A percentile compares a stretch with the other conserved stretches of the same genome.
These are phyloP conservation scores for Phaseolus lunatus DNA, from an alignment of 306 rosid species.

Conservation along the genomic window DNA sequence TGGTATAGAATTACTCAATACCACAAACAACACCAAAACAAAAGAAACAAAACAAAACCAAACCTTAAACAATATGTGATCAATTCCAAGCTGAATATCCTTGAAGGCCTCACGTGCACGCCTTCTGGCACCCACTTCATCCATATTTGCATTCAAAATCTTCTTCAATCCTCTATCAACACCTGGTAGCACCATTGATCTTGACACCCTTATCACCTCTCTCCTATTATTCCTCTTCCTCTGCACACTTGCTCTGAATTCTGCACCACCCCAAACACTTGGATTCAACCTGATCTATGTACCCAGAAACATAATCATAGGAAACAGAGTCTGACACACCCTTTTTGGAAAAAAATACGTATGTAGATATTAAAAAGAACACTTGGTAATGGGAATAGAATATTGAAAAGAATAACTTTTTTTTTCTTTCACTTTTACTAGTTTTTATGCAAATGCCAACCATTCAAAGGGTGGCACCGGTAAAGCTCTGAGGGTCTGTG, in stretches of 20 bases:
- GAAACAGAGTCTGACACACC: slow-evolving; percentile 6
- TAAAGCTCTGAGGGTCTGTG: slow-evolving; percentile 45
- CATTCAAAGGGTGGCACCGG: slow-evolving; percentile 21
- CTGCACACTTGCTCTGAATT: slow-evolving; percentile 44
- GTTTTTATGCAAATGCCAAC: slow-evolving; percentile 21
- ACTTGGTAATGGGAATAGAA: not conserved
- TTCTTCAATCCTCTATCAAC: slow-evolving; percentile 63
- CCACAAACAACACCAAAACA: slow-evolving; percentile 5
- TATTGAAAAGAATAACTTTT: not conserved
- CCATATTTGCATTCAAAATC: slow-evolving; percentile 73
- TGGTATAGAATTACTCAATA: not conserved
- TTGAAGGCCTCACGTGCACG: slow-evolving; percentile 82
- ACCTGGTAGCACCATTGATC: slow-evolving; percentile 52
- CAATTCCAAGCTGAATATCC: slow-evolving; percentile 80
- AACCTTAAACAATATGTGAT: slow-evolving; percentile 85
- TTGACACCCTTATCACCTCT: slow-evolving; percentile 53
- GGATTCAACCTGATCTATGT: slow-evolving; percentile 20
- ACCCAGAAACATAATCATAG: slow-evolving; percentile 22
- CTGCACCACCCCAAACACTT: slow-evolving; percentile 41
- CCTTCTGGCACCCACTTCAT: slow-evolving; percentile 75
- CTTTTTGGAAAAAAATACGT: not conserved
- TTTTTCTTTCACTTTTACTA: not conserved
- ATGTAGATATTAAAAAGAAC: not conserved
- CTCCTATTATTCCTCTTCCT: slow-evolving; percentile 32
- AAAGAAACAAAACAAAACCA: not conserved